Conservation (phyloP, 1,284 basidiomycete genomes). For the Apiotrichum laibachii region DNA sequence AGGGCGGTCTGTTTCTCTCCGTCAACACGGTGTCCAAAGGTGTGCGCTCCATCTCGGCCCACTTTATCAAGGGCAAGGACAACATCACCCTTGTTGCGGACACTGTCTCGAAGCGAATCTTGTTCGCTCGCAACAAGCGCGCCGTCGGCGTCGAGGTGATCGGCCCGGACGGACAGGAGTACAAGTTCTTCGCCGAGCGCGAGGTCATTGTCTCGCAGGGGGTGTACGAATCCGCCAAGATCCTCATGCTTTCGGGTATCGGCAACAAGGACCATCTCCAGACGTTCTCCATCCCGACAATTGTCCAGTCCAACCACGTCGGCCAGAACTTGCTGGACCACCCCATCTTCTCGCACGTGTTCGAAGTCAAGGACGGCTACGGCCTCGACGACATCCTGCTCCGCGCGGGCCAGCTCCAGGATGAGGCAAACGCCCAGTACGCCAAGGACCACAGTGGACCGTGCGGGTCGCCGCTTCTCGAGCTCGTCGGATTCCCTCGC, state of each 20-base stretch:
- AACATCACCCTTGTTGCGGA: constrained; percentile 12
- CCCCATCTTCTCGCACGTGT: constrained; percentile 24
- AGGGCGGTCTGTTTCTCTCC: constrained; percentile 14
- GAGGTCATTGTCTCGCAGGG: constrained; percentile 21
- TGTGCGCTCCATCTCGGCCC: constrained; percentile 11
- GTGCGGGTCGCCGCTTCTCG: constrained; percentile 8
- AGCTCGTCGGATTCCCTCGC: constrained; percentile 19
- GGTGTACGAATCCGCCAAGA: constrained; percentile 16
- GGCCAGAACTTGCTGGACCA: constrained; percentile 74
- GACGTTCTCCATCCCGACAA: constrained; percentile 18
- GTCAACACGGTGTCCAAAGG: constrained; percentile 17
- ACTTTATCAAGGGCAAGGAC: constrained; percentile 12
- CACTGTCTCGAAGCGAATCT: constrained; percentile 13
- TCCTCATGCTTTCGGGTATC: constrained; percentile 17
- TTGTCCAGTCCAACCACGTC: constrained; percentile 58
- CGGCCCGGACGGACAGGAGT: constrained; percentile 15
- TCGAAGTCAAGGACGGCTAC: constrained; percentile 22
- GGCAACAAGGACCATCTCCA: constrained; percentile 12
- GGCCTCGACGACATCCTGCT: constrained; percentile 17
- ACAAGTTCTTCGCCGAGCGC: constrained; percentile 14
- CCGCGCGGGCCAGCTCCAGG: constrained; percentile 1
- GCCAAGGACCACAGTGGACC: constrained; percentile 12
- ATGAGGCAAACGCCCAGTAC: constrained; percentile 9
- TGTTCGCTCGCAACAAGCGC: constrained; percentile 12
- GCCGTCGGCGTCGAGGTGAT: constrained; percentile 17